These are phyloP conservation scores for Plantago lanceolata DNA, from an alignment of 305 asterid species.

Conservation along the genomic window DNA sequence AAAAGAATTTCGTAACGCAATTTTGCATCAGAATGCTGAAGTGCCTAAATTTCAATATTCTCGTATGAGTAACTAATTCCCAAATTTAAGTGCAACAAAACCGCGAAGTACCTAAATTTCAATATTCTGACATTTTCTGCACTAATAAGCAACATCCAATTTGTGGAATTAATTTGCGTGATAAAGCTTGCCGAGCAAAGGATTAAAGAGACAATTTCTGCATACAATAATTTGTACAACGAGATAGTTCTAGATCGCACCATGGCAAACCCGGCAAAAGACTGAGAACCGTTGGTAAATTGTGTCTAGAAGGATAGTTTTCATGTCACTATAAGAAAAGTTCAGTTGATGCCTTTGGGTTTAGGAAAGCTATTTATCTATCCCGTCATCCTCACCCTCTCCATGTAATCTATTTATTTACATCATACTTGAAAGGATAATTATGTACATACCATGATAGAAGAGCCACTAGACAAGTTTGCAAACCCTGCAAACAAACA, in stretches of 20 bases:
- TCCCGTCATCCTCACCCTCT: neutral
- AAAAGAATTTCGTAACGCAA: neutral
- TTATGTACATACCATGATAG: constrained; percentile 67
- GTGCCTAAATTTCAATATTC: neutral
- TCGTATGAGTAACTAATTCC: neutral
- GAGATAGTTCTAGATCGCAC: neutral
- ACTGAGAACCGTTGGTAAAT: neutral
- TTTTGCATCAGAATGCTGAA: neutral
- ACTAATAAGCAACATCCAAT: too few relatives aligned
- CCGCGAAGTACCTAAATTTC: neutral
- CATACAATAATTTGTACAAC: too few relatives aligned
- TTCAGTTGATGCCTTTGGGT: too few relatives aligned
- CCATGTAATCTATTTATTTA: neutral
- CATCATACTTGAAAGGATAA: constrained; percentile 1
- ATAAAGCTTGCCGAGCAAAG: too few relatives aligned
- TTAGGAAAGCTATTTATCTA: too few relatives aligned
- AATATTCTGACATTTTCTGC: neutral
- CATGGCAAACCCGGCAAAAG: neutral
- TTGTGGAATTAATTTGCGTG: too few relatives aligned
- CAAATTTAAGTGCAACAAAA: neutral
- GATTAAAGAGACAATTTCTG: too few relatives aligned
- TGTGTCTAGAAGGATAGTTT: neutral
- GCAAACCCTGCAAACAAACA: constrained; percentile 69
- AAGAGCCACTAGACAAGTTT: constrained; percentile 83
- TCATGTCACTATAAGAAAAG: neutral